Base-by-base conservation (phyloP, 805 yeast species). In the Cyberlindnera lachancei region DNA sequence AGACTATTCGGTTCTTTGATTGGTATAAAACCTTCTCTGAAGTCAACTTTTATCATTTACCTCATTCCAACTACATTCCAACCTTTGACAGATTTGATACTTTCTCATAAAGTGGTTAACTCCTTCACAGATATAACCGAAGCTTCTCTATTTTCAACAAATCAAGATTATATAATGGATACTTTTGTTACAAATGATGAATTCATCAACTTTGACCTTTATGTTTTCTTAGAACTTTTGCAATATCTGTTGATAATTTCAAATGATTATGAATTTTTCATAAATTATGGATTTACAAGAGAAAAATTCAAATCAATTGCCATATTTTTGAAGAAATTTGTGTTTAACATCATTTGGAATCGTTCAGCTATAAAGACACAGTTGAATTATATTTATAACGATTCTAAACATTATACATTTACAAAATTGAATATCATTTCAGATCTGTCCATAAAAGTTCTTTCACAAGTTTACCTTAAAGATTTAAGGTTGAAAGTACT, bases 161-260 rank as follows among this genome's bases (percentile, higher is more conserved):
- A 23, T 6, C 2, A 15, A 1, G 17, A 16, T 2, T 25, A 53
- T 0, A 57, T 54, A 36, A 15, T 37, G 5, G 26, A 30, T 2
- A 23, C 42, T 18, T 25, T 36, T 12, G 31, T 33, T 2, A 27
- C 18, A 4, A 31, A 36, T 10, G n/a, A 25, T 10, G 28, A 25
- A 15, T 35, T 55, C 29, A 25, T 50, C n/a, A 49, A 50, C 38
- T 39, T 47, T 20, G 57, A 58, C 20, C 48, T 80, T 3, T 63
- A 59, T 27, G 49, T 78, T 1, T 70, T 76, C 37, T 63, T 79
- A 36, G 85, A 81, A 41, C 48, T 80, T 8, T 68, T 75, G 38
- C 74, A 86, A 1, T 79, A 76, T 45, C 71, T 82, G 71, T 54
- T 82, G 25, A 66, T 73, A 17, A 73, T 82, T 7, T 69, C 83